Evolutionary conservation across 2,329 filamentous ascomycete genomes (phyloP).

Genomic region (Simplicillium aogashimaense): DNA sequence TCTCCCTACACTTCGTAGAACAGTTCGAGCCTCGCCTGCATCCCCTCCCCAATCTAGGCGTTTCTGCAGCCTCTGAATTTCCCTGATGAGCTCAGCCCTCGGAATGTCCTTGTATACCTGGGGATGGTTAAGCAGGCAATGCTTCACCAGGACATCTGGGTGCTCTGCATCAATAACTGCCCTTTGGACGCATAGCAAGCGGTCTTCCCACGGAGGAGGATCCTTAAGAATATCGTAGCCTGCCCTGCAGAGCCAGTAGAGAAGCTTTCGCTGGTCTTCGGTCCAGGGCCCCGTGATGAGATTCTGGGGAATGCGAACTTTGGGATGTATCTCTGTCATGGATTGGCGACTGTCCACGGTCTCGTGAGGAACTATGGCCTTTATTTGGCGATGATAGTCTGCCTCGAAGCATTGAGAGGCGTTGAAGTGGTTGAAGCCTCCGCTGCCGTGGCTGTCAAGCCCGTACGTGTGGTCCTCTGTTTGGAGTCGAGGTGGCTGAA

Average conservation of each 20-base stretch:
- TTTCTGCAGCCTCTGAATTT: too few relatives aligned
- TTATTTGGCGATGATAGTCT: conserved; percentile 18
- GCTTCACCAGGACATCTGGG: too few relatives aligned
- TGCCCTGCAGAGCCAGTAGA: background rate
- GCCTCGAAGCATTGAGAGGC: conserved; percentile 24
- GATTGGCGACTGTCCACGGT: conserved; percentile 11
- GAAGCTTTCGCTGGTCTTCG: background rate
- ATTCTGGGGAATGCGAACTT: conserved; percentile 25
- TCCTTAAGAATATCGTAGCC: too few relatives aligned
- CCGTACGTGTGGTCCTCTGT: conserved; percentile 3
- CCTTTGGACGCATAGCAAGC: too few relatives aligned
- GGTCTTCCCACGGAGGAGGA: too few relatives aligned
- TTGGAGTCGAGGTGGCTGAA: conserved; percentile 9
- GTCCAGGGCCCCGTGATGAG: conserved; percentile 31
- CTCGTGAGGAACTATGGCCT: conserved; percentile 11
- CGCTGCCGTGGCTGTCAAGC: conserved; percentile 11
- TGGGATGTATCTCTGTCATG: conserved; percentile 25
- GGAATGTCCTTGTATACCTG: too few relatives aligned
- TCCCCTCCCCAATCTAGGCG: too few relatives aligned
- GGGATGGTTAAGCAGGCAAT: too few relatives aligned
- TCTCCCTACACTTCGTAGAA: too few relatives aligned
- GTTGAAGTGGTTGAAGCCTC: conserved; percentile 18
- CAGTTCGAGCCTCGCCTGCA: too few relatives aligned
- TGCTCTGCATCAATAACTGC: too few relatives aligned
- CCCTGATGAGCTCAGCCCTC: too few relatives aligned